Percentiles rank a stretch among this genome's conserved stretches.
phyloP scores from a whole-genome alignment of 495 filamentous ascomycete species.

The Hypoxylon subgilvum region DNA sequence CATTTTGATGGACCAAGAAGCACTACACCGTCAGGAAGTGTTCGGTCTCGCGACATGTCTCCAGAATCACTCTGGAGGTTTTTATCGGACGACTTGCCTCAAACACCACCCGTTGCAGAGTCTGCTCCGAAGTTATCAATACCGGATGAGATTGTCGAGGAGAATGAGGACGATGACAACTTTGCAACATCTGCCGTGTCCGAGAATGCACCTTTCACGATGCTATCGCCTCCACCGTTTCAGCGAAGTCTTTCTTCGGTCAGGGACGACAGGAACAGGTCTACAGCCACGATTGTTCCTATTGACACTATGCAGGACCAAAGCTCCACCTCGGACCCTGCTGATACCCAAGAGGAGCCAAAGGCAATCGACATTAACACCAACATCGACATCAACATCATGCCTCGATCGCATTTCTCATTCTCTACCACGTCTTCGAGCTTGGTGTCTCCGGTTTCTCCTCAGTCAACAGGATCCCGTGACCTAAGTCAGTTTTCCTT shows the following conservation, averaged over 20 bases:
- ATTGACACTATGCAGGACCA: neutral
- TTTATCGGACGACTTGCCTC: conserved; percentile 46
- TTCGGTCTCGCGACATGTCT: conserved; percentile 54
- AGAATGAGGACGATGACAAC: conserved; percentile 61
- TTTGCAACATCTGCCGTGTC: conserved; percentile 57
- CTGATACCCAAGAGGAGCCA: neutral
- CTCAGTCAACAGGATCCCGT: conserved; percentile 30
- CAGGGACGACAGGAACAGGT: conserved; percentile 14
- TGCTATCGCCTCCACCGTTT: conserved; percentile 57
- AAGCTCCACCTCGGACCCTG: neutral
- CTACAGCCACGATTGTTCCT: conserved; percentile 14
- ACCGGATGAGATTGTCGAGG: conserved; percentile 60
- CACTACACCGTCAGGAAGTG: conserved; percentile 44
- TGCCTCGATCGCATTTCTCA: conserved; percentile 47
- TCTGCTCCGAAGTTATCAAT: conserved; percentile 39
- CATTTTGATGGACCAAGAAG: conserved; percentile 39
- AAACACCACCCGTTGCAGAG: conserved; percentile 37
- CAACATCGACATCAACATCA: conserved; percentile 14
- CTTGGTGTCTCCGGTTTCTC: conserved; percentile 37
- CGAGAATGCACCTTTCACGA: conserved; percentile 50
- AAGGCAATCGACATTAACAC: neutral
- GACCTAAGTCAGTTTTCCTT: conserved; percentile 45
- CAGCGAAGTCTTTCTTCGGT: conserved; percentile 42
- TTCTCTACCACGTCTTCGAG: conserved; percentile 45
- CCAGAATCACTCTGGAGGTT: conserved; percentile 55